Evolutionary conservation across 2,329 filamentous ascomycete species (phyloP), one percentile per base, ranked within the genome.

Genomic region (Botrytis fragariae): DNA sequence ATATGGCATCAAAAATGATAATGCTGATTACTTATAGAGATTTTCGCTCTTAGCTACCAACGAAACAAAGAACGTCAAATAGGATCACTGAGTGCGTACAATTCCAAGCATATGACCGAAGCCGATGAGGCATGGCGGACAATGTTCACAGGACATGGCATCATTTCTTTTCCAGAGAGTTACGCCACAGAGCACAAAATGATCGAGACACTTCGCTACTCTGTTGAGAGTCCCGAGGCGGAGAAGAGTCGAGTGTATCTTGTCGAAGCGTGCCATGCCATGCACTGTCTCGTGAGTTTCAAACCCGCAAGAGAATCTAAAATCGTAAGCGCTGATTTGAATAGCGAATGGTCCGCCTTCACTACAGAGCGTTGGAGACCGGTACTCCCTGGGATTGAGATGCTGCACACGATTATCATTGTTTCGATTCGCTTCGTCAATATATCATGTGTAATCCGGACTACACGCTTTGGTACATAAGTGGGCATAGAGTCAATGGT

Each of bases 391-490:
- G 32, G 25, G 14, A 72, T 29, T 39, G 62, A 63, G 0, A 20
- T 42, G 4, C 69, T 18, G 4, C 18, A 10, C 63, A 72, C 25
- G 64, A 60, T 29, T 37, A 57, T 22, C 63, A 72, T 51, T 67
- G 70, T 39, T 72, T 69, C 20, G 63, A 72, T 37, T 29, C 62
- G 16, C 35, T 72, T 25, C 51, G 70, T 12, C 57, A 65, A 54
- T 72, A 72, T 20, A 69, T 72, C 16, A 72, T 72, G 73, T 72
- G 73, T 20, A 74, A 74, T 45, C 42, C 70, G 32, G 65, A 74
- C n/a, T 63, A 67, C 44, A 72, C 64, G 3, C 70, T 69, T 14
- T 65, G 68, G 42, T 72, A 72, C 12, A 32, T 35, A 6, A 39
- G 35, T 25, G 70, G 70, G 4, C 32, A 72, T 65, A 57, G 37